phyloP scores from a whole-genome alignment of 1,284 basidiomycete species.

The Tilletia horrida region DNA sequence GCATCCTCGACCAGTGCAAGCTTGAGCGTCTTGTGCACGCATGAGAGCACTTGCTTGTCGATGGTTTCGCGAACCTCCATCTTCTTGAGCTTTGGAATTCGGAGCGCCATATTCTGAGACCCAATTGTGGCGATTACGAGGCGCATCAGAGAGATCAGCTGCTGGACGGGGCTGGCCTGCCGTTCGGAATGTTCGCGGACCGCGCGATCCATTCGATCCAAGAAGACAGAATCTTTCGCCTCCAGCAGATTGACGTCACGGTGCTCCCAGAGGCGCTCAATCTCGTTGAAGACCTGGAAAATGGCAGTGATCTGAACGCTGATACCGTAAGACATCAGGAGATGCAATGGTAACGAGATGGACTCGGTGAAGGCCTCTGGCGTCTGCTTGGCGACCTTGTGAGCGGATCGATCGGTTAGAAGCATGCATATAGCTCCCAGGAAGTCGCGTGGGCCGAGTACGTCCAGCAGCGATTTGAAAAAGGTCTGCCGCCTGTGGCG shows the following conservation, averaged over 20 bases:
- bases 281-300: constrained; percentile 38
- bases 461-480: constrained; percentile 83
- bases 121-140: neutral
- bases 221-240: constrained; percentile 5
- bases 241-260: constrained; percentile 23
- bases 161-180: neutral
- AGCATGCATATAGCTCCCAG: constrained; percentile 80
- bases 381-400: constrained; percentile 69
- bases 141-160: neutral
- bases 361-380: constrained; percentile 59
- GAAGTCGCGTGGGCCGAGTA: constrained; percentile 77
- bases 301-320: constrained; percentile 49
- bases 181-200: constrained; percentile 12
- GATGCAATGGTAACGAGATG: constrained; percentile 62
- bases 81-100: neutral
- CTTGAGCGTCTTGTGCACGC: constrained; percentile 14
- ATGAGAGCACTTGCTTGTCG: neutral
- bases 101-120: neutral
- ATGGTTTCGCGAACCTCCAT: neutral
- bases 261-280: constrained; percentile 33
- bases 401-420: constrained; percentile 73
- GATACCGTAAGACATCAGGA: constrained; percentile 67
- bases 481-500: constrained; percentile 83
- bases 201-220: constrained; percentile 15
- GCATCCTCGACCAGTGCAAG: constrained; percentile 8